Percentiles rank a stretch among this genome's conserved stretches.
Evolutionary conservation across 2,329 filamentous ascomycete genomes (phyloP).

Genomic region (Stromatinia cepivora): DNA sequence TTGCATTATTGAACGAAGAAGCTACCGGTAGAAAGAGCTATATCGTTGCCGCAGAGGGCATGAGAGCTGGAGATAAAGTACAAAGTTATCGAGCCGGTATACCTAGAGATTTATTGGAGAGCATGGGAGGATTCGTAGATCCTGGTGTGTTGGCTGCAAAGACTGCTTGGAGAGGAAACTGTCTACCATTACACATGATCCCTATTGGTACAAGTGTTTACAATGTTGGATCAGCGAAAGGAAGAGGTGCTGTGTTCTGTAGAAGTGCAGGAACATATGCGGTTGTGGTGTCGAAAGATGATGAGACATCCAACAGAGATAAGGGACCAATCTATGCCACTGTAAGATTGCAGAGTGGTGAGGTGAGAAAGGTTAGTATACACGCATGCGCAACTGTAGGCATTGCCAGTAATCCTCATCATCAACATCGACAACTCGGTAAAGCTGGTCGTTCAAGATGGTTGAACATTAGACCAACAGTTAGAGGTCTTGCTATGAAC

Average conservation of each 20-base stretch:
- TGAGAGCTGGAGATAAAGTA: conserved; percentile 86
- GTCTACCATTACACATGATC: conserved; percentile 91
- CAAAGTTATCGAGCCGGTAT: conserved; percentile 92
- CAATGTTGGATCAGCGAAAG: conserved; percentile 77
- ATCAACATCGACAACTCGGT: conserved; percentile 86
- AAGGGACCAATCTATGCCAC: conserved; percentile 72
- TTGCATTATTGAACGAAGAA: conserved; percentile 79
- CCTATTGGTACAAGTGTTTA: conserved; percentile 91
- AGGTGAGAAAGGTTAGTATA: conserved; percentile 84
- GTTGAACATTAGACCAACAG: conserved; percentile 92
- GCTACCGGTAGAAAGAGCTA: conserved; percentile 78
- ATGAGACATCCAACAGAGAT: conserved; percentile 60
- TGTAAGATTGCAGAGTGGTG: conserved; percentile 86
- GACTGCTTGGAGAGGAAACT: conserved; percentile 93
- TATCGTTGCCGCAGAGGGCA: conserved; percentile 91
- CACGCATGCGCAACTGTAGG: conserved; percentile 95
- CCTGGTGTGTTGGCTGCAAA: conserved; percentile 93
- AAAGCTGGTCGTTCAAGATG: conserved; percentile 93
- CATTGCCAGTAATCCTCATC: conserved; percentile 88
- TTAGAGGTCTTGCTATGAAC: conserved; percentile 98
- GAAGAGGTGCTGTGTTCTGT: conserved; percentile 83
- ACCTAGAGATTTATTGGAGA: conserved; percentile 78
- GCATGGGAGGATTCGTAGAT: conserved; percentile 91
- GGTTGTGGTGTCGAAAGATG: conserved; percentile 84
- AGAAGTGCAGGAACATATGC: conserved; percentile 92